A percentile compares a stretch with the other conserved stretches of the same genome.
phyloP scores from a whole-genome alignment of 2,329 filamentous ascomycete species.

The Raffaelea arxii region DNA sequence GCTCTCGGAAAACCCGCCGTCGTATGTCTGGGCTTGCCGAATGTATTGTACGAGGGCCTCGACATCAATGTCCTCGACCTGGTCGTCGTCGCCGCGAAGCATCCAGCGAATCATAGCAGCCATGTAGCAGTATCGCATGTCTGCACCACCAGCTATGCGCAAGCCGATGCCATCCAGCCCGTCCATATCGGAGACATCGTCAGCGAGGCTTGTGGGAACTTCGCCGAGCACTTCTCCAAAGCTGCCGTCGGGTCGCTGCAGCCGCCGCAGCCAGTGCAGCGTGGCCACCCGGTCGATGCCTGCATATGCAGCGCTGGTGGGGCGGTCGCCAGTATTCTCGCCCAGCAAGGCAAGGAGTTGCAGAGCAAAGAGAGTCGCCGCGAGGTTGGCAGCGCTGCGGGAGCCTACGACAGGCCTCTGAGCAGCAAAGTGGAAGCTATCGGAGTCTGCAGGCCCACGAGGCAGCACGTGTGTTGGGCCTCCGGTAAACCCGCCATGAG shows the following conservation, averaged over 20 bases:
- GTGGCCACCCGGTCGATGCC: slow-evolving; percentile 59
- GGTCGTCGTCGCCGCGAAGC: slow-evolving; percentile 49
- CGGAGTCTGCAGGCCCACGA: slow-evolving; percentile 13
- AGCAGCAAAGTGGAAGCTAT: slow-evolving; percentile 16
- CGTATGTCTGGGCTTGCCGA: slow-evolving; percentile 56
- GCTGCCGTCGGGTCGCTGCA: slow-evolving; percentile 80
- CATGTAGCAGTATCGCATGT: slow-evolving; percentile 83
- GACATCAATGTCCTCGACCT: slow-evolving; percentile 64
- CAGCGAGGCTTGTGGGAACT: slow-evolving; percentile 18
- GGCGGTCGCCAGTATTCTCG: slow-evolving; percentile 5
- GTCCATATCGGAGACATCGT: too few species aligned
- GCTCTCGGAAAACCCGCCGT: slow-evolving; percentile 73
- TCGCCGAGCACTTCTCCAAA: slow-evolving; percentile 75
- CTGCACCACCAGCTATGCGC: slow-evolving; percentile 72
- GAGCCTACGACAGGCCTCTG: slow-evolving; percentile 35
- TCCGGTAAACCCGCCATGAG: slow-evolving; percentile 78
- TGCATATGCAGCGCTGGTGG: slow-evolving; percentile 32
- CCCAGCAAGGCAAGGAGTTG: slow-evolving; percentile 52
- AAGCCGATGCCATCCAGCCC: too few species aligned
- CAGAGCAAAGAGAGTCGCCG: slow-evolving; percentile 84
- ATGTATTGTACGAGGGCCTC: slow-evolving; percentile 62
- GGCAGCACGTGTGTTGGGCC: slow-evolving; percentile 59
- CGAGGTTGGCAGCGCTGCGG: slow-evolving; percentile 57
- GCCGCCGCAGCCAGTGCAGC: slow-evolving; percentile 59
- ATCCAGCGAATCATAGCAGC: slow-evolving; percentile 77